Conservation (phyloP, 345 rosid species). For the Raphanus sativus region DNA sequence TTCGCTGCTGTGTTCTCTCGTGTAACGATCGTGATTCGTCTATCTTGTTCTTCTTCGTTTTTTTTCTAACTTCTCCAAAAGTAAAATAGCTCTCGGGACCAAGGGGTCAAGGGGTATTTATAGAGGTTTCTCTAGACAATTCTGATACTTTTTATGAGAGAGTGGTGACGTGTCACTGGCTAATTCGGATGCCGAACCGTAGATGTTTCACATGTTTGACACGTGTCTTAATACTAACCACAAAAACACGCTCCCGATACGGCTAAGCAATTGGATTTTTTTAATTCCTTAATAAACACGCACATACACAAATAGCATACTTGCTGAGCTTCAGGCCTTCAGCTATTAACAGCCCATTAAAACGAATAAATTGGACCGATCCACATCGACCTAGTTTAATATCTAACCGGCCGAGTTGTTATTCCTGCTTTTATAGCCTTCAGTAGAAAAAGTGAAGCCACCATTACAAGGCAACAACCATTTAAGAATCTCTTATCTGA, state of each 20-base stretch:
- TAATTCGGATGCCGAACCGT: neutral
- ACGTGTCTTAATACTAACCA: slow-evolving; percentile 24
- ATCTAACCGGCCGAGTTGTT: neutral
- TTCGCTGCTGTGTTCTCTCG: no score
- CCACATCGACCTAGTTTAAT: neutral
- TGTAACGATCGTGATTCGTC: neutral
- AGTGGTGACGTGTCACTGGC: slow-evolving; percentile 2
- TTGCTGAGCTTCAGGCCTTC: neutral
- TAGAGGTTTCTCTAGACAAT: slow-evolving; percentile 18
- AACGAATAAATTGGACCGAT: neutral
- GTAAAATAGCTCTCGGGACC: neutral
- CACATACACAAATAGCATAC: neutral
- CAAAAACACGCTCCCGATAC: slow-evolving; percentile 11
- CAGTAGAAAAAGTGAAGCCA: neutral
- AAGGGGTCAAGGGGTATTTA: slow-evolving; percentile 19
- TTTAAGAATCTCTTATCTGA: neutral
- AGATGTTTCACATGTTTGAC: neutral
- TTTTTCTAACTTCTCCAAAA: neutral
- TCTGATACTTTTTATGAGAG: slow-evolving; percentile 20
- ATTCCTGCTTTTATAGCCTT: neutral
- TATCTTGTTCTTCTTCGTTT: neutral
- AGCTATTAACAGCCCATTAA: neutral
- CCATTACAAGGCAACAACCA: neutral
- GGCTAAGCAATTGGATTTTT: slow-evolving; percentile 25
- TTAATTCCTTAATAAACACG: neutral